Base-by-base conservation (phyloP, 2,329 filamentous ascomycete species). In the Aspergillus aculeatinus region DNA sequence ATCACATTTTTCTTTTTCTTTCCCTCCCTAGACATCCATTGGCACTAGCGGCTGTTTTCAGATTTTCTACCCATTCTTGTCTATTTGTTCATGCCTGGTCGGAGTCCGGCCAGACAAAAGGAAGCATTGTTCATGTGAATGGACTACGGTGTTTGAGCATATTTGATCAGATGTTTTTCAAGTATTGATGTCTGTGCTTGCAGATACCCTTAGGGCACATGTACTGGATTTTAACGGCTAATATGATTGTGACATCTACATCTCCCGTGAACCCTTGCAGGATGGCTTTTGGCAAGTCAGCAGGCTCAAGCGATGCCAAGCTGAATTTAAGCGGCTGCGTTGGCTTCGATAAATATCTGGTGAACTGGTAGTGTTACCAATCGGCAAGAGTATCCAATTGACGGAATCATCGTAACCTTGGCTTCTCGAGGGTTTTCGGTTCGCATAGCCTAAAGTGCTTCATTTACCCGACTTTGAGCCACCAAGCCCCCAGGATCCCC, bases 201-300 rank as follows among this genome's bases (percentile, higher is more conserved):
- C 63, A 65, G 62, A 67, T 67, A 68, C 65, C 66, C 66, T 63
- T 52, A 59, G 48, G 61, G 61, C 60, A 68, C 60, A 63, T 65
- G 61, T 66, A 63, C 60, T 63, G 59, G 60, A 60, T 60, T 61
- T 50, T 53, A 39, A 64, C 53, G 53, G 53, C 53, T 61, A 57
- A 39, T 53, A 49, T 35, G 53, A 53, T 58, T 44, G 39, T n/a
- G 39, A 19, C 39, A 44, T 44, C 14, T 44, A 44, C 39, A 19
- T n/a, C 16, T 44, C 16, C 16, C 39, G n/a, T 19, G 39, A 44
- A 29, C 12, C 39, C 39, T 19, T 44, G 39, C 39, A 44, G 16
- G n/a, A 19, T 44, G 39, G 39, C 14, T n/a, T 16, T 19, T 19
- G 14, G 39, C n/a, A 44, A n/a, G 16, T 44, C 14, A 7, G 16